Evolutionary conservation across 2,329 filamentous ascomycete species (phyloP).

Genomic region (Aurifilum marmelostoma): DNA sequence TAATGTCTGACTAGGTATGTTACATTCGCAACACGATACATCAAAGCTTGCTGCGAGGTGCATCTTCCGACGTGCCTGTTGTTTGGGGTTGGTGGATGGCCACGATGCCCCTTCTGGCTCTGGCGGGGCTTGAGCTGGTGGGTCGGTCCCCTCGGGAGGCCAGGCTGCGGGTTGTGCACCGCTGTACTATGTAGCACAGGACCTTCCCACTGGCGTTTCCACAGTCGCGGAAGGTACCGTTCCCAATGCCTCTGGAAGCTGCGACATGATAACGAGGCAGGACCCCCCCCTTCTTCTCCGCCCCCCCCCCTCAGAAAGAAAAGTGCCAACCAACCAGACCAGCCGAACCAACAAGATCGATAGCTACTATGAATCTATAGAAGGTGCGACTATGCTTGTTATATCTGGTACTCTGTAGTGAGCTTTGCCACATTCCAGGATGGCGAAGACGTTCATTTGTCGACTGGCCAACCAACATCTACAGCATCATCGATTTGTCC

Average conservation of each 20-base stretch:
- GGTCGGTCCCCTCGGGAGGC: not conserved
- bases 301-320: no score
- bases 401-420: not conserved
- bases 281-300: not conserved
- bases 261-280: not conserved
- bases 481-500: not conserved
- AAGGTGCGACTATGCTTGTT: not conserved
- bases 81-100: not conserved
- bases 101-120: not conserved
- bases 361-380: no score
- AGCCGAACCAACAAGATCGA: no score
- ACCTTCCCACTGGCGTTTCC: not conserved
- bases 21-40: not conserved
- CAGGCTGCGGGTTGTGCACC: constrained; percentile 3
- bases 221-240: not conserved
- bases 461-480: not conserved
- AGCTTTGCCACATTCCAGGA: not conserved
- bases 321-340: not conserved
- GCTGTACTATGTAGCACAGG: not conserved
- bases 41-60: not conserved
- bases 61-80: not conserved
- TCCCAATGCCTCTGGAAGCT: not conserved
- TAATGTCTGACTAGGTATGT: not conserved
- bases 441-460: not conserved
- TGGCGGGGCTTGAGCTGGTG: constrained; percentile 3